Conservation (phyloP, 73 alveolate species). For the Effrenium voratum region DNA sequence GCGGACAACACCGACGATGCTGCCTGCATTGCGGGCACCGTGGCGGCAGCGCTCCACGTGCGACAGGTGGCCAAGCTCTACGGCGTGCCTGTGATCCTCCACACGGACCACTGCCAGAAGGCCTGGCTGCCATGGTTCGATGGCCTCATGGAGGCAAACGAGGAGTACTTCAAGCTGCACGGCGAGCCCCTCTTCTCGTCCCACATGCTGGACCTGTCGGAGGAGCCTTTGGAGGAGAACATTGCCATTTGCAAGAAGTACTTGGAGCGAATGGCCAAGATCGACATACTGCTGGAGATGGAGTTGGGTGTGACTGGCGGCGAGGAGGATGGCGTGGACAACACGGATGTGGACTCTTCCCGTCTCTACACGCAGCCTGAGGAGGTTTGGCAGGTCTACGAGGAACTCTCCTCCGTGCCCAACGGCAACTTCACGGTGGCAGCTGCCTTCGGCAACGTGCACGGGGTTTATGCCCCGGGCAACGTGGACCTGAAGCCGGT, state of each 20-base stretch:
- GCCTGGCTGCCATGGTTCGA: slow-evolving; percentile 40
- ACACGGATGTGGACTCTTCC: slow-evolving; percentile 52
- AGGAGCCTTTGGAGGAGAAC: slow-evolving; percentile 29
- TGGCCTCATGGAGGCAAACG: not conserved
- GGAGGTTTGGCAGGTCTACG: slow-evolving; percentile 60
- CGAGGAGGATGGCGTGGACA: slow-evolving; percentile 81
- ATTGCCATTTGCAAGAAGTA: slow-evolving; percentile 37
- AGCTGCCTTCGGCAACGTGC: slow-evolving; percentile 66
- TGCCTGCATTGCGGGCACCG: not conserved
- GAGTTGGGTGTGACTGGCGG: slow-evolving; percentile 70
- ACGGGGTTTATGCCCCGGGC: slow-evolving; percentile 66
- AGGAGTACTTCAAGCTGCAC: slow-evolving; percentile 64
- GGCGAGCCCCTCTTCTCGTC: slow-evolving; percentile 86
- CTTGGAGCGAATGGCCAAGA: slow-evolving; percentile 30
- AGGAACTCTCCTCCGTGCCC: slow-evolving; percentile 25
- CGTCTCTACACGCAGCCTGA: slow-evolving; percentile 50
- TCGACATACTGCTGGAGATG: slow-evolving; percentile 31
- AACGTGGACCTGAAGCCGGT: slow-evolving; percentile 49
- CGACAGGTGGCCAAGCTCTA: slow-evolving; percentile 41
- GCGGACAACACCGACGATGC: slow-evolving; percentile 21
- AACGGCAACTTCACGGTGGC: slow-evolving; percentile 55
- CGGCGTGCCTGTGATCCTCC: slow-evolving; percentile 50
- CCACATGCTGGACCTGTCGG: not conserved
- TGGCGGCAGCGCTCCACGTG: slow-evolving; percentile 21
- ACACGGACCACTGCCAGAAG: slow-evolving; percentile 55